Evolutionary conservation across 768 basidiomycete species (phyloP), one percentile per base, ranked within the genome.

Genomic region (Cystofilobasidium macerans): DNA sequence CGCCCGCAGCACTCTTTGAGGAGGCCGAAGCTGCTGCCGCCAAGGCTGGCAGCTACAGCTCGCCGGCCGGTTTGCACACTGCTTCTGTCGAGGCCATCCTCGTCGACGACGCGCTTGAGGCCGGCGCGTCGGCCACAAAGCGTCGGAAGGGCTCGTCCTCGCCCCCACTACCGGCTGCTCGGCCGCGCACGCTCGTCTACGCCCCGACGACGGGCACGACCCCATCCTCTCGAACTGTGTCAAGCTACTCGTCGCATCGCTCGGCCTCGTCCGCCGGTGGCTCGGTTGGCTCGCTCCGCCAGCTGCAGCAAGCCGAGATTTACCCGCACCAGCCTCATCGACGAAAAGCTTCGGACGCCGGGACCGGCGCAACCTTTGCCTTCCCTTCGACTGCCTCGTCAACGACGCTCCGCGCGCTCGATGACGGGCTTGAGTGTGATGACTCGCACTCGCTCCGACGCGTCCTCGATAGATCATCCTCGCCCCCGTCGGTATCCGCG

Each of bases 121-220:
- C 11, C 6, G 36, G 48, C 13, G 40, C 13, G n/a, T 30, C 45
- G 12, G 33, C 45, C 2, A 7, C 33, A 22, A 57, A 42, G 22
- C 43, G 57, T 5, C 64, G 43, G 13, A 54, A 54, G 18, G 22
- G 36, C 33, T 26, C 54, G 51, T 36, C 36, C 8, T 53, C 60
- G 24, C 42, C 54, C 3, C 18, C 51, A 9, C 48, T 57, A 3
- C 53, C 57, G 32, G 22, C 30, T 2, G n/a, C 47, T 26, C 65
- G 65, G 2, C 65, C 65, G 11, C n/a, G 65, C 22, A 67, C 65
- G 11, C 61, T 67, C 43, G 53, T 61, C 40, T 67, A 67, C 60
- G 36, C 48, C 30, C 65, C 59, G 1, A 5, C 53, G 48, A 32
- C n/a, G 51, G 48, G 26, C 48, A 24, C 7, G 26, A n/a, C n/a